Evolutionary conservation across 2,329 filamentous ascomycete species (phyloP).

Genomic region (Trichoderma cornu-damae): DNA sequence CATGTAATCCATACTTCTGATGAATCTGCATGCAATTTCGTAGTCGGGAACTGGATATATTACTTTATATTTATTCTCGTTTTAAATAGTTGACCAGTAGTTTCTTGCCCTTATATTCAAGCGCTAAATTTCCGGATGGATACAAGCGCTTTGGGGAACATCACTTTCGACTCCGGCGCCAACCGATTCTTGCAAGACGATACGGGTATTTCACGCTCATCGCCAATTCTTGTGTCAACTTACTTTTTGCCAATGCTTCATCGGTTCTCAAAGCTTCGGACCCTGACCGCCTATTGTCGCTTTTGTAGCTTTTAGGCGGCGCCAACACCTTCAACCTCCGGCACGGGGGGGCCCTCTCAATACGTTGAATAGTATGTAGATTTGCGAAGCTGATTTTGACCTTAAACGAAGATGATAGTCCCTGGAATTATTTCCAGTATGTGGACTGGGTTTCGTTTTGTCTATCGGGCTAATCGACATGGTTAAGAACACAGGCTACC

Average conservation of each 20-base stretch:
- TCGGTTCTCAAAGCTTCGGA: slow-evolving; percentile 9
- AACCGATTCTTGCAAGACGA: slow-evolving; percentile 13
- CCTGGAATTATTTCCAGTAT: slow-evolving; percentile 18
- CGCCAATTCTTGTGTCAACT: slow-evolving; percentile 8
- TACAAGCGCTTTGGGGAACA: too few relatives aligned
- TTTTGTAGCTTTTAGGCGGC: background rate
- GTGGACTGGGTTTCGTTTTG: slow-evolving; percentile 14
- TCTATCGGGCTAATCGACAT: background rate
- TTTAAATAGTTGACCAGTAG: too few relatives aligned
- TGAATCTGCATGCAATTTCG: too few relatives aligned
- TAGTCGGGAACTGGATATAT: too few relatives aligned
- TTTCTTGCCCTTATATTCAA: too few relatives aligned
- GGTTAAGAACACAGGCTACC: too few relatives aligned
- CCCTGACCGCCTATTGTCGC: slow-evolving; percentile 2
- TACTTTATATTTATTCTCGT: too few relatives aligned
- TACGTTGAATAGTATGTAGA: slow-evolving; percentile 13
- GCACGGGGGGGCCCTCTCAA: slow-evolving; percentile 7
- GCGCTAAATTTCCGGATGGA: too few relatives aligned
- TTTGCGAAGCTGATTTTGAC: slow-evolving; percentile 17
- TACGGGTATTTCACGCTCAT: background rate
- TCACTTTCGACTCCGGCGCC: background rate
- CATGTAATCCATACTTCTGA: too few relatives aligned
- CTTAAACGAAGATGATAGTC: slow-evolving; percentile 14
- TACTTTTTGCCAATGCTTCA: slow-evolving; percentile 9
- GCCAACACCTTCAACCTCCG: slow-evolving; percentile 9